A percentile compares a stretch with the other conserved stretches of the same genome.
phyloP scores from a whole-genome alignment of 1,139 yeast species.

The Eremothecium gossypii region DNA sequence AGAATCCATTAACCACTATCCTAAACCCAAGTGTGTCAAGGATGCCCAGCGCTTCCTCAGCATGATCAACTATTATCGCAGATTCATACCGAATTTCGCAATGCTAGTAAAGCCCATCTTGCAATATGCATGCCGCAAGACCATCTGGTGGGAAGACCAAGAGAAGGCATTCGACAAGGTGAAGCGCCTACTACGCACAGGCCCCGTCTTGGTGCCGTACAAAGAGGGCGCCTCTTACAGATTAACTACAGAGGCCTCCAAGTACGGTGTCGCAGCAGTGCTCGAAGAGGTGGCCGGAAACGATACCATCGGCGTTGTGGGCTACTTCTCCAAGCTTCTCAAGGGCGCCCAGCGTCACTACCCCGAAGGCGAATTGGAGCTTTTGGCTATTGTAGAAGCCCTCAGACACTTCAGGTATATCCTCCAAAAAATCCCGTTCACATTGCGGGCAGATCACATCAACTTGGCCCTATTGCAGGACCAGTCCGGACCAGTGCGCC shows the following conservation, averaged over 20 bases:
- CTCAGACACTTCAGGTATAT: constrained; percentile 4
- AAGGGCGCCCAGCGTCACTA: constrained; percentile 11
- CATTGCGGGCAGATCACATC: constrained; percentile 13
- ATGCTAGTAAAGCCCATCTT: constrained; percentile 6
- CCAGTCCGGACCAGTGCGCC: constrained; percentile 8
- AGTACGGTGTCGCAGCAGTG: constrained; percentile 13
- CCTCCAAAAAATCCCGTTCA: constrained; percentile 11
- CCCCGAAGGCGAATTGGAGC: constrained; percentile 12
- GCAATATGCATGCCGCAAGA: constrained; percentile 4
- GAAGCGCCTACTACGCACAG: constrained; percentile 1
- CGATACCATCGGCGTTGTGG: constrained; percentile 11
- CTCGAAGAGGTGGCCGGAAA: constrained; percentile 10
- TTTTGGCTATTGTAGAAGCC: constrained; percentile 10
- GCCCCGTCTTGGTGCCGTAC: constrained; percentile 11
- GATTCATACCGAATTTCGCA: constrained; percentile 10
- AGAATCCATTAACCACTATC: constrained; percentile 9
- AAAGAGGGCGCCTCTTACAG: constrained; percentile 5
- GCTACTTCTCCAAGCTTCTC: constrained; percentile 12
- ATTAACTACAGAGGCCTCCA: constrained; percentile 15
- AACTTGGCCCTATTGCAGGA: constrained; percentile 7
- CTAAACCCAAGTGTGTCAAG: constrained; percentile 8
- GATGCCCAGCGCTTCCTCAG: constrained; percentile 12
- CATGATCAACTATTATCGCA: constrained; percentile 12
- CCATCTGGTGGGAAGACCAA: constrained; percentile 5
- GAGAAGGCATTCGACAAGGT: constrained; percentile 1